A percentile compares a stretch with the other conserved stretches of the same genome.
Evolutionary conservation across 768 basidiomycete genomes (phyloP).

Genomic region (Mycena pura): DNA sequence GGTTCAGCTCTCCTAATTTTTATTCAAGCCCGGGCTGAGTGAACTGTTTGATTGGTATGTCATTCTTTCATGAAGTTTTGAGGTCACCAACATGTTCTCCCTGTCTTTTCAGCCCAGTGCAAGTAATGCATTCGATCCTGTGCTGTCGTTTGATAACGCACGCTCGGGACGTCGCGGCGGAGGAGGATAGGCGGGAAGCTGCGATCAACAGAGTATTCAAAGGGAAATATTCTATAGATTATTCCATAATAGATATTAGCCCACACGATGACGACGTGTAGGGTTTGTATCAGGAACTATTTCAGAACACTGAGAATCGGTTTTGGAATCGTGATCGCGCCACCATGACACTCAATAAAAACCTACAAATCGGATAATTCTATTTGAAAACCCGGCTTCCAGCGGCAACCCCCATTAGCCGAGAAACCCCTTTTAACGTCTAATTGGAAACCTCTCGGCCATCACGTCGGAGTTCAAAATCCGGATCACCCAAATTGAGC

Average conservation of each 20-base stretch:
- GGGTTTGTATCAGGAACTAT: no score
- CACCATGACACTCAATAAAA: no score
- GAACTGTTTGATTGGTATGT: constrained; percentile 8
- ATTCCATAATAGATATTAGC: constrained; percentile 7
- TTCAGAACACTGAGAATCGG: no score
- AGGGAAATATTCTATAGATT: neutral
- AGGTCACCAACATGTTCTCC: neutral
- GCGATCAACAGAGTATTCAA: neutral
- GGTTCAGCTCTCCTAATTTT: neutral
- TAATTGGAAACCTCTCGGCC: no score
- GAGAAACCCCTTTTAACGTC: no score
- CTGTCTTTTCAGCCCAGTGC: neutral
- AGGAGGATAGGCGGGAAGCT: neutral
- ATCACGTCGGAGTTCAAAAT: no score
- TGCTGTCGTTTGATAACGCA: constrained; percentile 18
- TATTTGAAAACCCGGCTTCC: no score
- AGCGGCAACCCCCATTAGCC: no score
- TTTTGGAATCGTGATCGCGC: no score
- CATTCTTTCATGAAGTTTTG: neutral
- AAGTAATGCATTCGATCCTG: constrained; percentile 12
- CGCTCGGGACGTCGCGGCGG: constrained; percentile 11
- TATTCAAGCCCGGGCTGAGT: neutral
- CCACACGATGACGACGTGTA: constrained; percentile 2
- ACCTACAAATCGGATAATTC: no score
- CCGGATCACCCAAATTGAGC: no score